phyloP scores from a whole-genome alignment of 805 yeast species.

The Cyberlindnera samutprakarnensis region DNA sequence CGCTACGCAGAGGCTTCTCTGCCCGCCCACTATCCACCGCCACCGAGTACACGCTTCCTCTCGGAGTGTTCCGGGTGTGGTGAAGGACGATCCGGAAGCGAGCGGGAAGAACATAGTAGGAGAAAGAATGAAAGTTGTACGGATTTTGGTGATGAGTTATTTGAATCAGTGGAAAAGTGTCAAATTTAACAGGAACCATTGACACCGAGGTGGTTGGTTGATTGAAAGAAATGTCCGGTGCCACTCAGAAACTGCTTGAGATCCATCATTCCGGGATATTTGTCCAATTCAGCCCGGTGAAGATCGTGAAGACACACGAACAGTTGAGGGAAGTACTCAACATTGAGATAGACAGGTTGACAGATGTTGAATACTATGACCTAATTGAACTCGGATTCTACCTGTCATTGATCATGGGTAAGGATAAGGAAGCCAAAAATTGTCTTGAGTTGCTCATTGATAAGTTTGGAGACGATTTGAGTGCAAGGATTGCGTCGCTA shows the following conservation, averaged over 20 bases:
- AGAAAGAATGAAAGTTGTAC: too few species aligned
- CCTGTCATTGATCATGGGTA: conserved; percentile 49
- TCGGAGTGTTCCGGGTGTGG: too few species aligned
- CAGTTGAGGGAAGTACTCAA: conserved; percentile 28
- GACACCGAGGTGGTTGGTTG: too few species aligned
- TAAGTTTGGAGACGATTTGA: conserved; percentile 47
- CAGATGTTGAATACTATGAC: conserved; percentile 38
- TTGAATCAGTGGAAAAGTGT: too few species aligned
- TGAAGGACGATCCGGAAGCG: too few species aligned
- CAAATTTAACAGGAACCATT: too few species aligned
- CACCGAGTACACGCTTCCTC: too few species aligned
- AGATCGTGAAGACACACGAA: conserved; percentile 26
- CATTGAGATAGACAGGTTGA: conserved; percentile 17
- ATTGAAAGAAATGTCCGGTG: background rate
- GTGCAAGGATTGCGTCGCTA: conserved; percentile 51
- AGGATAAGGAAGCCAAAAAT: conserved; percentile 66
- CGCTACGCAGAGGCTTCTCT: too few species aligned
- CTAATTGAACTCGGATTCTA: conserved; percentile 69
- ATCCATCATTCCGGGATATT: conserved; percentile 46
- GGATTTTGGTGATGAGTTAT: too few species aligned
- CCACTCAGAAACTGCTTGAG: conserved; percentile 28
- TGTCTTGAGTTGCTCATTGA: conserved; percentile 60
- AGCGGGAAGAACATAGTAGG: too few species aligned
- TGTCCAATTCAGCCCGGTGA: conserved; percentile 38
- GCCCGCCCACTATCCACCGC: too few species aligned